A percentile compares a stretch with the other conserved stretches of the same genome.
These are phyloP conservation scores for Penicillium canescens DNA, from an alignment of 495 filamentous ascomycete species.

Conservation along the genomic window DNA sequence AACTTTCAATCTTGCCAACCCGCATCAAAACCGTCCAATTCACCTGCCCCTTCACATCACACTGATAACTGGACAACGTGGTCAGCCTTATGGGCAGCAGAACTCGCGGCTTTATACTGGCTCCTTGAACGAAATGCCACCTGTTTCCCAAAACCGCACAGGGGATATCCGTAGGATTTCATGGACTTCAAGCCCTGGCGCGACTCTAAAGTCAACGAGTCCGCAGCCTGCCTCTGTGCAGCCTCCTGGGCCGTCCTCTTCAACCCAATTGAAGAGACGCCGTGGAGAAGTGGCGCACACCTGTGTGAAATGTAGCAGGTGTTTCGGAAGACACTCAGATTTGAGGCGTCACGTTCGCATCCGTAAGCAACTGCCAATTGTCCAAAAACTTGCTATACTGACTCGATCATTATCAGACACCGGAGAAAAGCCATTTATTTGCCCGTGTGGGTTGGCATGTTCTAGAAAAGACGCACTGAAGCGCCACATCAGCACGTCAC, in stretches of 20 bases:
- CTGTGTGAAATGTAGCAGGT: slow-evolving; percentile 41
- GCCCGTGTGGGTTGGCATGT: slow-evolving; percentile 54
- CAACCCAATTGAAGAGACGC: slow-evolving; percentile 23
- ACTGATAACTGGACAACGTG: too few species aligned
- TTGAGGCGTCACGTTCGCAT: slow-evolving; percentile 56
- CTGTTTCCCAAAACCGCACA: too few species aligned
- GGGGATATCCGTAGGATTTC: too few species aligned
- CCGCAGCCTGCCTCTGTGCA: too few species aligned
- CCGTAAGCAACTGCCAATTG: slow-evolving; percentile 41
- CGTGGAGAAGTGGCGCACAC: slow-evolving; percentile 38
- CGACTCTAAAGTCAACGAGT: too few species aligned
- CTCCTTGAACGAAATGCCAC: too few species aligned
- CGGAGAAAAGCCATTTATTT: slow-evolving; percentile 55
- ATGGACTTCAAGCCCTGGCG: too few species aligned
- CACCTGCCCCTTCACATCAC: too few species aligned
- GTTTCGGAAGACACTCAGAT: slow-evolving; percentile 45
- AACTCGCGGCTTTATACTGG: too few species aligned
- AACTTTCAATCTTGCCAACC: too few species aligned
- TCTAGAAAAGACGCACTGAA: slow-evolving; percentile 54
- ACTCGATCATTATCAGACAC: slow-evolving; percentile 38
- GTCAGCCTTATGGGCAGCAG: too few species aligned
- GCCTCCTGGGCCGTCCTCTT: slow-evolving; percentile 21
- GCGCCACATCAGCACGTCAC: slow-evolving; percentile 48
- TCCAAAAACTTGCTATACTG: slow-evolving; percentile 16
- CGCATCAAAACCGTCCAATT: too few species aligned